These are phyloP conservation scores for Pistacia vera DNA, from an alignment of 345 rosid genomes.

Conservation along the genomic window DNA sequence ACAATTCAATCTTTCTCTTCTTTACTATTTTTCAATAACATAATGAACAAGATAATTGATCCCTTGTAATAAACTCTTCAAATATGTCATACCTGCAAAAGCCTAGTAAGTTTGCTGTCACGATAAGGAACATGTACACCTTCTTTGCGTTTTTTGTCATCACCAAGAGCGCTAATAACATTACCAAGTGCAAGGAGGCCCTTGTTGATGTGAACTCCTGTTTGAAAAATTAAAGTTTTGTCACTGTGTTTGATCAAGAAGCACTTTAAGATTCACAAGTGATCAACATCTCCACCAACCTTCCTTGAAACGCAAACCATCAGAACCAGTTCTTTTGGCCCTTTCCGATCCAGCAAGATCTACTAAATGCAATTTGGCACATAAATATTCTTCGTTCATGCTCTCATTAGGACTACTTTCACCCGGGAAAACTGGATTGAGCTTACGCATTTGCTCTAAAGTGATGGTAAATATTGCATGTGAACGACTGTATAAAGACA, in stretches of 20 bases:
- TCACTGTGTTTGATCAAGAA: constrained; percentile 20
- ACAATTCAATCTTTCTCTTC: background rate
- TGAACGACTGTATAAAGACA: constrained; percentile 73
- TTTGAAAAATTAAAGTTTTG: constrained; percentile 26
- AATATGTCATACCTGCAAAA: constrained; percentile 71
- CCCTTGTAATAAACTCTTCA: background rate
- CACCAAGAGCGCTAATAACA: constrained; percentile 98
- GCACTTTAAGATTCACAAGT: constrained; percentile 13
- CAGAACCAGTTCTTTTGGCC: constrained; percentile 98
- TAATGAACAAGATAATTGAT: background rate
- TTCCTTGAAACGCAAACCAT: constrained; percentile 97
- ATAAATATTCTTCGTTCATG: constrained; percentile 87
- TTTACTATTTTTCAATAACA: background rate
- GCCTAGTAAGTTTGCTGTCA: constrained; percentile 97
- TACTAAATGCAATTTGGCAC: constrained; percentile 97
- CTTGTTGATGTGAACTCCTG: constrained; percentile 96
- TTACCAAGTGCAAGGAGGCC: constrained; percentile 99
- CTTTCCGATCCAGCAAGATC: constrained; percentile 99
- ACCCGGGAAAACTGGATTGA: constrained; percentile 56
- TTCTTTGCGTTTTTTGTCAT: constrained; percentile 96
- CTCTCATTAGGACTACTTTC: constrained; percentile 53
- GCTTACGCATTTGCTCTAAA: constrained; percentile 90
- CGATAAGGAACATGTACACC: constrained; percentile 94
- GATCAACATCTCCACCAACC: constrained; percentile 45
- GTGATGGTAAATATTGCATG: constrained; percentile 99